A percentile compares a stretch with the other conserved stretches of the same genome.
phyloP scores from a whole-genome alignment of 2,329 filamentous ascomycete genomes.

The Zasmidium cellare region DNA sequence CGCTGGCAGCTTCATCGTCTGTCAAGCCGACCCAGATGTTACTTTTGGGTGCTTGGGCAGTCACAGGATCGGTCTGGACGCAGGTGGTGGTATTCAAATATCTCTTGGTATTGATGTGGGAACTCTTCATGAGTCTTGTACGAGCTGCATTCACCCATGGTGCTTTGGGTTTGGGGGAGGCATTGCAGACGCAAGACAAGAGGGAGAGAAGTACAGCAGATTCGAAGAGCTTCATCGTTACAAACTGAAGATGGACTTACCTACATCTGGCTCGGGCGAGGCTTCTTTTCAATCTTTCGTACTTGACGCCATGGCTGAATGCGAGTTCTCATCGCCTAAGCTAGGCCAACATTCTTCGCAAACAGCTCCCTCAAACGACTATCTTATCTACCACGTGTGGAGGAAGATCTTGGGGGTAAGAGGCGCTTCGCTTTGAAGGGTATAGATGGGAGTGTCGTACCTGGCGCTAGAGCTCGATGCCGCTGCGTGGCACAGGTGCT shows the following conservation, averaged over 20 bases:
- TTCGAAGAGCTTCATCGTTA: not conserved
- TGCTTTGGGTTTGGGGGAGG: constrained; percentile 22
- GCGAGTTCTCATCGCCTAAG: no score
- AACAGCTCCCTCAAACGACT: not conserved
- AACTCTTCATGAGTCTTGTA: constrained; percentile 12
- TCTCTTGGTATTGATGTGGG: constrained; percentile 11
- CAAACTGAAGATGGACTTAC: not conserved
- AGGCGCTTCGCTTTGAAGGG: not conserved
- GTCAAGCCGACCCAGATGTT: constrained; percentile 46
- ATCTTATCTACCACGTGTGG: not conserved
- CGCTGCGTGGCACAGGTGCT: not conserved
- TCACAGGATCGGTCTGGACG: constrained; percentile 7
- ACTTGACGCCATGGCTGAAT: no score
- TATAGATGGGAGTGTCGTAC: not conserved
- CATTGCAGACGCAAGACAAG: not conserved
- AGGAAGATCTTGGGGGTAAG: not conserved
- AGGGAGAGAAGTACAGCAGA: not conserved
- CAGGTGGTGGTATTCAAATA: constrained; percentile 17
- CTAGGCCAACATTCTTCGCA: not conserved
- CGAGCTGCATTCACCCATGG: constrained; percentile 24
- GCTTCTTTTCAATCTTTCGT: no score
- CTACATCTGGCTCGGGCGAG: no score
- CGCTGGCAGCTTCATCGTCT: constrained; percentile 40
- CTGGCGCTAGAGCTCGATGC: not conserved
- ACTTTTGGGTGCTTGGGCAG: constrained; percentile 38